Percentiles rank a stretch among this genome's conserved stretches.
phyloP scores from a whole-genome alignment of 345 rosid species.

The Lepidium didymum region DNA sequence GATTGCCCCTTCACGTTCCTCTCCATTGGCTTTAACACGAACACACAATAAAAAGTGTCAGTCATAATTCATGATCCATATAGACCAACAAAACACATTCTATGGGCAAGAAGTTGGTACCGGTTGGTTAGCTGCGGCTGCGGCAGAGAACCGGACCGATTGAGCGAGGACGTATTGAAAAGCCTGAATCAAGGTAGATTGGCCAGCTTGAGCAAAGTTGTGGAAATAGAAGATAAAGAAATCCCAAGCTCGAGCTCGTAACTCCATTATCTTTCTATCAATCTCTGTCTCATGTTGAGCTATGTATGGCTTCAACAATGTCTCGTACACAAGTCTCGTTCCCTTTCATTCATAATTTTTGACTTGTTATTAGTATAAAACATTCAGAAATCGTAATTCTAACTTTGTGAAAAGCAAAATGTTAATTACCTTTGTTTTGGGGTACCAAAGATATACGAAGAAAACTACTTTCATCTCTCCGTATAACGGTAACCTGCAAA shows the following conservation, averaged over 20 bases:
- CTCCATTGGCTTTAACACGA: not conserved
- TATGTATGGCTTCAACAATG: constrained; percentile 50
- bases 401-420: not conserved
- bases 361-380: not conserved
- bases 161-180: constrained; percentile 47
- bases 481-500: constrained; percentile 75
- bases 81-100: too few species aligned
- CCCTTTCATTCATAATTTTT: constrained; percentile 44
- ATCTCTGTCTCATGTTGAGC: constrained; percentile 62
- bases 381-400: not conserved
- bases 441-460: constrained; percentile 80
- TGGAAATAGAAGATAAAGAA: constrained; percentile 57
- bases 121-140: constrained; percentile 15
- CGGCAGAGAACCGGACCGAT: constrained; percentile 37
- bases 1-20: constrained; percentile 14
- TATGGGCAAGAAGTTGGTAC: constrained; percentile 23
- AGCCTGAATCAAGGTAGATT: constrained; percentile 45
- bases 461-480: constrained; percentile 72
- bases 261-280: constrained; percentile 62
- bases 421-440: constrained; percentile 57
- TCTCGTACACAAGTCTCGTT: constrained; percentile 48
- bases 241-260: constrained; percentile 66
- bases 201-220: constrained; percentile 43
- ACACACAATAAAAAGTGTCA: not conserved
- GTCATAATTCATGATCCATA: too few species aligned